Evolutionary conservation across 352 stramenopile species (phyloP).

Genomic region (Pythium rhizo-oryzae): DNA sequence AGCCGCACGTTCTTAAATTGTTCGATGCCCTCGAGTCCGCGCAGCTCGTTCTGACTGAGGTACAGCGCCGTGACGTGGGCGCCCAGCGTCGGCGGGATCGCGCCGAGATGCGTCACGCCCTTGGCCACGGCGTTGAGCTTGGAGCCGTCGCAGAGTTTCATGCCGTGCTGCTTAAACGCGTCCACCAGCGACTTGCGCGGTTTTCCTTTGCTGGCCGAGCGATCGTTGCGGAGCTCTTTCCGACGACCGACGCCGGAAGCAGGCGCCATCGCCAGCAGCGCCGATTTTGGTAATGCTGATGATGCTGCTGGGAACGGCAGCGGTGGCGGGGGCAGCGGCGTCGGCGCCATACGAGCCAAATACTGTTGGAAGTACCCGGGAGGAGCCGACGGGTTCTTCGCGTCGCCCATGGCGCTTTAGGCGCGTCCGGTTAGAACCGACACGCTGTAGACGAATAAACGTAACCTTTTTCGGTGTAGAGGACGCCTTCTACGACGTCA

Average conservation of each 20-base stretch:
- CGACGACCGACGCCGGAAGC: background rate
- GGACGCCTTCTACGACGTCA: no score
- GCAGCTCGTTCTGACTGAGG: conserved; percentile 81
- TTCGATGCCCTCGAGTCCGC: conserved; percentile 47
- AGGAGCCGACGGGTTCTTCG: background rate
- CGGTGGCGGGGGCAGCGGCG: conserved; percentile 23
- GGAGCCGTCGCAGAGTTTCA: conserved; percentile 67
- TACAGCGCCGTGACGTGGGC: conserved; percentile 63
- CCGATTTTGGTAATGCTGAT: background rate
- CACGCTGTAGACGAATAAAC: background rate
- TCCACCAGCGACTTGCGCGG: conserved; percentile 56
- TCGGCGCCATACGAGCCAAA: conserved; percentile 29
- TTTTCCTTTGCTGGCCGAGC: conserved; percentile 10
- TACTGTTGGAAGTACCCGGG: conserved; percentile 38
- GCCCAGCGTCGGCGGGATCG: conserved; percentile 48
- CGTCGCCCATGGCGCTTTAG: conserved; percentile 17
- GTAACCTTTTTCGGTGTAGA: background rate
- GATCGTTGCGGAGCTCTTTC: background rate
- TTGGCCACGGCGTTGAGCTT: conserved; percentile 79
- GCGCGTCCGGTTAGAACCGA: background rate
- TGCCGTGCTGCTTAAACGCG: conserved; percentile 71
- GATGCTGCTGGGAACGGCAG: conserved; percentile 22
- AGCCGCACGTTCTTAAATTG: conserved; percentile 66
- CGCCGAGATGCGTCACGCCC: conserved; percentile 49
- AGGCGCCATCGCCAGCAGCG: background rate